Evolutionary conservation across 2,329 filamentous ascomycete genomes (phyloP).

Genomic region (Talaromyces piceae): DNA sequence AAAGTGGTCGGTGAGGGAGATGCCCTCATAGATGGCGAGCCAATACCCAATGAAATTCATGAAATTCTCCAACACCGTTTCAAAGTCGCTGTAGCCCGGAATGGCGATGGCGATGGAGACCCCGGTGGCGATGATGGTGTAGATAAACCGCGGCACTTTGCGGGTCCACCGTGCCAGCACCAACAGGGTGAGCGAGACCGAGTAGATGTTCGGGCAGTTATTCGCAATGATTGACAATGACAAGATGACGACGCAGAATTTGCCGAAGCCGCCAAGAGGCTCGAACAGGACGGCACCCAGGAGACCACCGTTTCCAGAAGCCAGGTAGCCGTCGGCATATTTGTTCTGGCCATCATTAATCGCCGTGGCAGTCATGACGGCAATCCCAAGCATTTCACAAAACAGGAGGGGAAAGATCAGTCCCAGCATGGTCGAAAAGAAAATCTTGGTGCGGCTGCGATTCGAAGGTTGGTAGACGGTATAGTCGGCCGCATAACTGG

Average conservation of each 20-base stretch:
- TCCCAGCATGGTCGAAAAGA: slow-evolving; percentile 61
- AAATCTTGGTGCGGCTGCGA: slow-evolving; percentile 55
- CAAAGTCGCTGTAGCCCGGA: slow-evolving; percentile 60
- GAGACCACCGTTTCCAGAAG: slow-evolving; percentile 58
- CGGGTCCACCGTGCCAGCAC: slow-evolving; percentile 54
- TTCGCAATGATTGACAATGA: slow-evolving; percentile 62
- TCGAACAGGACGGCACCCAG: slow-evolving; percentile 57
- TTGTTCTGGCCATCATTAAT: slow-evolving; percentile 47
- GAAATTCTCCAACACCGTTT: slow-evolving; percentile 58
- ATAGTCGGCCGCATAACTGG: slow-evolving; percentile 68
- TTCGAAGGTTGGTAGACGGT: slow-evolving; percentile 66
- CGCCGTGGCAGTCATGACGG: slow-evolving; percentile 57
- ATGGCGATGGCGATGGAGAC: slow-evolving; percentile 64
- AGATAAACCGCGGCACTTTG: slow-evolving; percentile 59
- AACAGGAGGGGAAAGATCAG: slow-evolving; percentile 66
- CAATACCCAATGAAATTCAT: slow-evolving; percentile 64
- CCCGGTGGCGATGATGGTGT: slow-evolving; percentile 55
- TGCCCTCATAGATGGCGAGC: slow-evolving; percentile 65
- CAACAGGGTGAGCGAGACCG: slow-evolving; percentile 59
- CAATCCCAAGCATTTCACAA: slow-evolving; percentile 64
- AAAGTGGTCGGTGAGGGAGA: slow-evolving; percentile 60
- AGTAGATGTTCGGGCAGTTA: slow-evolving; percentile 68
- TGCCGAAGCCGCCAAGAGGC: slow-evolving; percentile 57
- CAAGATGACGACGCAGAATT: slow-evolving; percentile 63
- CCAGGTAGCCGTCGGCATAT: slow-evolving; percentile 49